phyloP scores from a whole-genome alignment of 495 filamentous ascomycete genomes.

The Peziza echinospora region DNA sequence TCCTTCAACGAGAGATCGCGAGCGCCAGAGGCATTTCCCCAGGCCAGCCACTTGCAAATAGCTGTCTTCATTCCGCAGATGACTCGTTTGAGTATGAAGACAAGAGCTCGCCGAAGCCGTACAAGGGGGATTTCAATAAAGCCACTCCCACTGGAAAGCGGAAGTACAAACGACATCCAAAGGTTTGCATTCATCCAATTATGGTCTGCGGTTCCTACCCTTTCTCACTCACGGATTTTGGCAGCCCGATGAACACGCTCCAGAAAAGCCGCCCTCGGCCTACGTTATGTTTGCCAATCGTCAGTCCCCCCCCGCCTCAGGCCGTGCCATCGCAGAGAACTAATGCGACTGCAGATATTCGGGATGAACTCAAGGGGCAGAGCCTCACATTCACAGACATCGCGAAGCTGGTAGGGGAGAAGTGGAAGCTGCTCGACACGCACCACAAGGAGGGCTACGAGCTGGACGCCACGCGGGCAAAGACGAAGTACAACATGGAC shows the following conservation, averaged over 20 bases:
- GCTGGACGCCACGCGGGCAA: conserved; percentile 40
- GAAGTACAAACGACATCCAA: conserved; percentile 61
- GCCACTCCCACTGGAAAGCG: conserved; percentile 31
- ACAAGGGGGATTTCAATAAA: conserved; percentile 14
- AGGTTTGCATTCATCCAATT: conserved; percentile 35
- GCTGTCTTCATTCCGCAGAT: conserved; percentile 10
- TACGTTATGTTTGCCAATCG: conserved; percentile 72
- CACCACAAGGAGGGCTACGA: conserved; percentile 49
- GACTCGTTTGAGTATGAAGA: conserved; percentile 17
- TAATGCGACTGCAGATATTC: conserved; percentile 32
- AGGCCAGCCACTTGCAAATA: conserved; percentile 19
- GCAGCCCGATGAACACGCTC: conserved; percentile 54
- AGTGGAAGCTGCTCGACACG: conserved; percentile 48
- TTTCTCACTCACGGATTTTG: too few species aligned
- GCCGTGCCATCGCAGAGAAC: not conserved
- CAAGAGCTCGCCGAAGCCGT: conserved; percentile 10
- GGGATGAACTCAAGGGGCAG: conserved; percentile 49
- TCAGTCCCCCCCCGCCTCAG: conserved; percentile 23
- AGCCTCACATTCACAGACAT: conserved; percentile 62
- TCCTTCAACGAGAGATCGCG: conserved; percentile 31
- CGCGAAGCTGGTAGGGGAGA: conserved; percentile 57
- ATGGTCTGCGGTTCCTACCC: too few species aligned
- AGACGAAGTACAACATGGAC: conserved; percentile 47
- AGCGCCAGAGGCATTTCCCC: conserved; percentile 32
- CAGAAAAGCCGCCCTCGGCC: conserved; percentile 53